Percentiles rank a stretch among this genome's conserved stretches.
Evolutionary conservation across 371 early-diverging fungal genomes (phyloP).

Genomic region (Actinomortierella ambigua): DNA sequence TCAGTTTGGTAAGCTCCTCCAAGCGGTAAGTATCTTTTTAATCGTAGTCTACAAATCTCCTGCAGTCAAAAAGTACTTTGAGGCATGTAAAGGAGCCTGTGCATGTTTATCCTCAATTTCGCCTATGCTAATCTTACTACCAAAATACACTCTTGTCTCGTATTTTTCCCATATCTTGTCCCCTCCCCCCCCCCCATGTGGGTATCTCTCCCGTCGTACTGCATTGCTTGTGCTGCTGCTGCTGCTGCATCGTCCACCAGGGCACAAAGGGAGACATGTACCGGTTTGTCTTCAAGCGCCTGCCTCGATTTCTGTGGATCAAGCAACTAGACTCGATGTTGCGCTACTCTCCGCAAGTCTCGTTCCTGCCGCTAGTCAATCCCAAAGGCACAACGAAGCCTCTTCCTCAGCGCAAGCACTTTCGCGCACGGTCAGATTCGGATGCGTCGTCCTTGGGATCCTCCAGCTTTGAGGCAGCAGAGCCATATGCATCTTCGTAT

Average conservation of each 20-base stretch:
- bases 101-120: not conserved
- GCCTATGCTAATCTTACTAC: not conserved
- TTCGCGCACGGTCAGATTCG: no score
- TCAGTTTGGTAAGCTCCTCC: constrained; percentile 18
- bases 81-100: no score
- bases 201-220: no score
- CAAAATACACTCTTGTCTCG: not conserved
- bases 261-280: constrained; percentile 14
- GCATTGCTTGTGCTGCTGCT: no score
- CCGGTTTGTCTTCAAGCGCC: constrained; percentile 14
- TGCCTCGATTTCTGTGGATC: constrained; percentile 11
- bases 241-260: not conserved
- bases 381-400: constrained; percentile 18
- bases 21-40: constrained; percentile 11
- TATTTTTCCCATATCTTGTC: no score
- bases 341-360: constrained; percentile 22
- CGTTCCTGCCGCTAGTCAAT: constrained; percentile 13
- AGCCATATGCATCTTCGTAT: no score
- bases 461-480: no score
- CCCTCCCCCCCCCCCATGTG: no score
- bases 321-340: constrained; percentile 20
- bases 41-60: no score
- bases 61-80: no score
- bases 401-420: constrained; percentile 11
- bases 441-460: no score